phyloP scores from a whole-genome alignment of 192 early-diverging fungal genomes.

The Coemansia sp. region DNA sequence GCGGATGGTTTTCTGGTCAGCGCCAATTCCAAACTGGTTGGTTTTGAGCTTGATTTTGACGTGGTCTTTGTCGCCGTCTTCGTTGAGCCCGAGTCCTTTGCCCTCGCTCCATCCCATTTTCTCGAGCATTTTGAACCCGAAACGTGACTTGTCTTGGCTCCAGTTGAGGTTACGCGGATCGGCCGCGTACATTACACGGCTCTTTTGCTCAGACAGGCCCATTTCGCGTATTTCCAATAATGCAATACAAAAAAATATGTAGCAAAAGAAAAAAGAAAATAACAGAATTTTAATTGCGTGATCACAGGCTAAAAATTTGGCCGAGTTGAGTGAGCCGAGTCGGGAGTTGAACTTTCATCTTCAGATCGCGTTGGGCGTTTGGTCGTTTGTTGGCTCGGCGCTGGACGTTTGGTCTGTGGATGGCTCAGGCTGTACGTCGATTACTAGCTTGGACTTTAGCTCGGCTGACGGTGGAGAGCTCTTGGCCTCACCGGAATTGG shows the following conservation, averaged over 20 bases:
- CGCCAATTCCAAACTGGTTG: conserved; percentile 88
- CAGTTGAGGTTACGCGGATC: conserved; percentile 93
- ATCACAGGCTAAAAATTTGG: too few species aligned
- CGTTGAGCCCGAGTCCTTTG: conserved; percentile 86
- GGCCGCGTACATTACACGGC: conserved; percentile 53
- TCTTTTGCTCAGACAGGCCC: conserved; percentile 47
- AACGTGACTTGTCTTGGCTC: conserved; percentile 80
- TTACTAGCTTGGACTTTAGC: conserved; percentile 1
- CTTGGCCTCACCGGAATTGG: neutral
- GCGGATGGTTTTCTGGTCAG: conserved; percentile 77
- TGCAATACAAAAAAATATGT: neutral
- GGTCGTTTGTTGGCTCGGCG: too few species aligned
- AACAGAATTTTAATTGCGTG: neutral
- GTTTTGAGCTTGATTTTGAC: conserved; percentile 85
- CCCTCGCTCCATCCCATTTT: conserved; percentile 97
- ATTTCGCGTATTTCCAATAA: conserved; percentile 6
- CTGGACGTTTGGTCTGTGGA: neutral
- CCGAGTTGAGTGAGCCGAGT: too few species aligned
- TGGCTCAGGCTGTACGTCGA: neutral
- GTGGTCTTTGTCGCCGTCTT: conserved; percentile 79
- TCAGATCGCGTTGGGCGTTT: too few species aligned
- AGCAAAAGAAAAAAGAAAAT: neutral
- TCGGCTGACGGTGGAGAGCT: conserved; percentile 5
- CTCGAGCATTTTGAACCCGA: conserved; percentile 86
- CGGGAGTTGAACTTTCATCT: too few species aligned